Evolutionary conservation across 371 early-diverging fungal species (phyloP), one percentile per base, ranked within the genome.

Genomic region (Mortierella polycephala): DNA sequence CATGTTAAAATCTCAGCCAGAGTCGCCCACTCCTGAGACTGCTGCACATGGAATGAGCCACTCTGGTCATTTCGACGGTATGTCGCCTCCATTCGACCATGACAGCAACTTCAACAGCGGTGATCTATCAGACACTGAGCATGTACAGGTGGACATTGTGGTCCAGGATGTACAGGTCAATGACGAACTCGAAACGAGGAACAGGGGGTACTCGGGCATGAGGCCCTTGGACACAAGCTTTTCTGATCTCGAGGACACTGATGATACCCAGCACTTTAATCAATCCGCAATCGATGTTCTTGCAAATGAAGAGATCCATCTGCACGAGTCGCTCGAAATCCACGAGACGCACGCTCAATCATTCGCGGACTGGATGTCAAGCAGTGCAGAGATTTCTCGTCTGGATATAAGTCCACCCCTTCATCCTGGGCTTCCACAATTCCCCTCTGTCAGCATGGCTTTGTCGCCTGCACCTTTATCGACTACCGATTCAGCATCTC

Each of bases 321-420:
- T 67, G 0, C 76, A 70, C 42, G 76, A 75, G 4, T 70, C 76
- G 3, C 21, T 59, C 9, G 71, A 70, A 5, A 37, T 67, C 44
- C 71, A 63, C 39, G 79, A 71, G 23, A 60, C 49, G 7, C 79
- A 72, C 16, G 79, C 72, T 9, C 68, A 68, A 54, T 77, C 79
- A 11, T 77, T 77, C 69, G 79, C 79, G 14, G 79, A 77, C 10
- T 77, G 79, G 79, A 77, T 77, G 79, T 77, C 79, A 2, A 71
- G 72, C 47, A 77, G 79, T 41, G 72, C 73, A 55, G 79, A 77
- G 50, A 77, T 77, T 30, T 77, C 79, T 6, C 55, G 72, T 40
- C 73, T 77, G 10, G 79, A 77, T 30, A 68, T 77, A 37, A 71
- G 61, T 57, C 60, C 72, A 3, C 79, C 79, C 13, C 23, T 44